Evolutionary conservation across 1,139 yeast species (phyloP), one percentile per base, ranked within the genome.

Genomic region (Suhomyces panamericanus): DNA sequence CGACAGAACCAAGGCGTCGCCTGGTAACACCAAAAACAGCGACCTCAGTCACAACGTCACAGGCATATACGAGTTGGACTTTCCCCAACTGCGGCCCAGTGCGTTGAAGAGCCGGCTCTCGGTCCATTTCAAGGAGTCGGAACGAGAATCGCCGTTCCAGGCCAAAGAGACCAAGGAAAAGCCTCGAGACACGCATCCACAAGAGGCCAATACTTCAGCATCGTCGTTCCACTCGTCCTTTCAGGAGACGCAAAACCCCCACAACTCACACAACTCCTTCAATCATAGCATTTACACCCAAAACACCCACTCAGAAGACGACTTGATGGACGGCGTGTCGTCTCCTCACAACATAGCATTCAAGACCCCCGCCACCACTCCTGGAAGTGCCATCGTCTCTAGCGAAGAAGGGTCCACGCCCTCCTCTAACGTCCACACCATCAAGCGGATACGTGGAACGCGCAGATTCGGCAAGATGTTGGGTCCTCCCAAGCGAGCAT

Each of bases 401-500:
- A 33, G 29, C 13, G 44, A 39, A 2, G 42, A 39, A 5, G 17
- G 35, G 9, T 29, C 38, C n/a, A n/a, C 35, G 5, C 32, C 38
- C 5, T n/a, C 28, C 4, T 37, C 45, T 9, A 37, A 49, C 26
- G 49, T 51, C n/a, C 59, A 55, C 36, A 50, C 62, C 13, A 47
- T 64, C 13, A 64, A 65, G 50, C 50, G 65, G 41, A 56, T 58
- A 43, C 50, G 67, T 35, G 66, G 73, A 2, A 57, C 66, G 2
- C 55, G 74, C 49, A 51, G 71, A 42, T 67, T 70, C 45, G 72
- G 74, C 6, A 64, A 60, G 48, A 48, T 62, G 8, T 52, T 73
- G 41, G 78, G 78, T 0, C 75, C 74, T 4, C 77, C 77, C 1
- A 63, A 69, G 50, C 55, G 76, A 34, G 70, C 70, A 3, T 55